Percentiles rank a stretch among this genome's conserved stretches.
Conservation (phyloP, 2,329 filamentous ascomycete species). For the Knufia petricola region DNA sequence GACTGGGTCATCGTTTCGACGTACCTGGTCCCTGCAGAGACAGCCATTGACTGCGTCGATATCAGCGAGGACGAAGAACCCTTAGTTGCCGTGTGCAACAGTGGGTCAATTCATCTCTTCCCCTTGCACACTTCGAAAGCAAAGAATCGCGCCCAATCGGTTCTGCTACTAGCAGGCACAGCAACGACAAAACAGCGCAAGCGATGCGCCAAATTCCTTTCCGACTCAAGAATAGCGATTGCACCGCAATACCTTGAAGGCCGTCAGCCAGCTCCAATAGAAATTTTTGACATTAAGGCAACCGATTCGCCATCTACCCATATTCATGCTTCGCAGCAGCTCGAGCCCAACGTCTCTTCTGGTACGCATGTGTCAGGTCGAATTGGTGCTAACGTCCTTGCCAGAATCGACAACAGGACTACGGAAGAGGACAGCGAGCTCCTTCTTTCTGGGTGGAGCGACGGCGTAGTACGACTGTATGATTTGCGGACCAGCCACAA, state of each 20-base stretch:
- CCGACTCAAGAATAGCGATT: conserved; percentile 41
- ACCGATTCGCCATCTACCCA: conserved; percentile 30
- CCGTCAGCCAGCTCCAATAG: conserved; percentile 32
- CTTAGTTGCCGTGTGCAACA: conserved; percentile 44
- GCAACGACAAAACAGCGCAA: conserved; percentile 24
- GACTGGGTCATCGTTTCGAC: conserved; percentile 26
- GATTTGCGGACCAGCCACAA: conserved; percentile 46
- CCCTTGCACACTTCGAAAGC: conserved; percentile 26
- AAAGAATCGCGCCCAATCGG: conserved; percentile 27
- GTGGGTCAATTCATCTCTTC: conserved; percentile 41
- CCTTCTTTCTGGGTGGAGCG: conserved; percentile 52
- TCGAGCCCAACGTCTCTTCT: conserved; percentile 27
- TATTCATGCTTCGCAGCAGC: conserved; percentile 15
- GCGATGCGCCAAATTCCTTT: conserved; percentile 47
- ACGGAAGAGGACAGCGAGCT: conserved; percentile 35
- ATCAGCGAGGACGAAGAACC: conserved; percentile 33
- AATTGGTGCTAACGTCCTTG: conserved; percentile 29
- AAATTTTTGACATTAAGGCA: conserved; percentile 43
- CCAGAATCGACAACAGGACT: conserved; percentile 26
- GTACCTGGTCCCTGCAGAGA: conserved; percentile 22
- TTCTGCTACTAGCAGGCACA: conserved; percentile 24
- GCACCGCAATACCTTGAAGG: conserved; percentile 34
- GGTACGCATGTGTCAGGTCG: conserved; percentile 1
- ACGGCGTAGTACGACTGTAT: conserved; percentile 49
- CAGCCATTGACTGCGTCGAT: conserved; percentile 38